These are phyloP conservation scores for Lepraria neglecta DNA, from an alignment of 495 filamentous ascomycete species.

Conservation along the genomic window DNA sequence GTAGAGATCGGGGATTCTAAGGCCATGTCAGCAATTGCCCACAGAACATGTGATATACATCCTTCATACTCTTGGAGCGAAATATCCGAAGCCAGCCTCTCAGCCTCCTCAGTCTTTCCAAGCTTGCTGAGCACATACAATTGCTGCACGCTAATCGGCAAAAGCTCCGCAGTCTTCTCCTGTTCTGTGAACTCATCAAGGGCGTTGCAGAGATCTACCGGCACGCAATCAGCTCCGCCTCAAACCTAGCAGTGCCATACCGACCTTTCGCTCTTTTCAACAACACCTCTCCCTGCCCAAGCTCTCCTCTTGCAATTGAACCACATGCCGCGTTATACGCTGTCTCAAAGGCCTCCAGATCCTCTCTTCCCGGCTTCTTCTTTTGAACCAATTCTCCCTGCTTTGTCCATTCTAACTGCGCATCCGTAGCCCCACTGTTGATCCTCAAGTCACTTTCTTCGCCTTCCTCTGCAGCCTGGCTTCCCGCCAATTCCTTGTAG, in stretches of 20 bases:
- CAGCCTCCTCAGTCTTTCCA: slow-evolving; percentile 69
- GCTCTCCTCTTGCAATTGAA: slow-evolving; percentile 73
- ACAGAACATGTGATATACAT: not conserved
- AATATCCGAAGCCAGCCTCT: slow-evolving; percentile 57
- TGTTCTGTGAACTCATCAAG: slow-evolving; percentile 76
- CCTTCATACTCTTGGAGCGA: slow-evolving; percentile 53
- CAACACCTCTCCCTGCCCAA: slow-evolving; percentile 66
- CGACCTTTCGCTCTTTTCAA: slow-evolving; percentile 72
- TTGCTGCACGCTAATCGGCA: slow-evolving; percentile 83
- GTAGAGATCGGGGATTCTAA: slow-evolving; percentile 69
- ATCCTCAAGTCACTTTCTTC: slow-evolving; percentile 85
- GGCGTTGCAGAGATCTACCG: slow-evolving; percentile 70
- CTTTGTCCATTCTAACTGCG: slow-evolving; percentile 82
- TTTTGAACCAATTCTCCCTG: slow-evolving; percentile 45
- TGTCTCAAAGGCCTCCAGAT: slow-evolving; percentile 87
- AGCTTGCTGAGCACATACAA: slow-evolving; percentile 68
- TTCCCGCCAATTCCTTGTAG: slow-evolving; percentile 56
- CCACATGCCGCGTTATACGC: slow-evolving; percentile 88
- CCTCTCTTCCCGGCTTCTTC: slow-evolving; percentile 60
- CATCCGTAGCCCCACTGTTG: slow-evolving; percentile 71
- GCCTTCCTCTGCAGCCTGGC: slow-evolving; percentile 43
- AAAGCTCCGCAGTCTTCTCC: slow-evolving; percentile 73
- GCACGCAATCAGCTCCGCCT: slow-evolving; percentile 20
- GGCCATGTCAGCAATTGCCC: slow-evolving; percentile 28
- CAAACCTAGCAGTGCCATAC: slow-evolving; percentile 14